These are phyloP conservation scores for Linum lewisii DNA, from an alignment of 345 rosid genomes.

Conservation along the genomic window DNA sequence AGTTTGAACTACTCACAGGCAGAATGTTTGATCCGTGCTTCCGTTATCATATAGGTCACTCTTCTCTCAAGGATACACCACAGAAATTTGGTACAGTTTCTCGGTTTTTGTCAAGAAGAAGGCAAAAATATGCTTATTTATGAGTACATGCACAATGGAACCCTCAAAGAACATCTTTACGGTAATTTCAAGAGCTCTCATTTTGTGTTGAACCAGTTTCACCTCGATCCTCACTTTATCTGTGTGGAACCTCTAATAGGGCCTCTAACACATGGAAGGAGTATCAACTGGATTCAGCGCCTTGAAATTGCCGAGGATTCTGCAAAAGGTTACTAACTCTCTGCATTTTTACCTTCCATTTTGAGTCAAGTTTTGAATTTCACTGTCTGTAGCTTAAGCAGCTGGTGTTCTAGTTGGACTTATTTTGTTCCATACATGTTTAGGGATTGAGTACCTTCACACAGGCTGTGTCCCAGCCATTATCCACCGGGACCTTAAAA, in stretches of 20 bases:
- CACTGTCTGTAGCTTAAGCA: constrained; percentile 1
- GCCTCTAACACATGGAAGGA: constrained; percentile 43
- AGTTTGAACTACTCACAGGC: background rate
- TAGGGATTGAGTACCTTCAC: constrained; percentile 97
- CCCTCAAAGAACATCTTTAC: constrained; percentile 96
- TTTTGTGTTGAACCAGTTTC: constrained; percentile 1
- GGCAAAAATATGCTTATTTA: constrained; percentile 81
- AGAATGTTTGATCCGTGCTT: constrained; percentile 5
- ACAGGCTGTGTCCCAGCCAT: constrained; percentile 93
- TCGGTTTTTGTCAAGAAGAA: constrained; percentile 93
- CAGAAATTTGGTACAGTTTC: constrained; percentile 91
- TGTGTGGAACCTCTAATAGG: constrained; percentile 27
- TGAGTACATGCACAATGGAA: constrained; percentile 95
- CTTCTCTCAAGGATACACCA: constrained; percentile 99
- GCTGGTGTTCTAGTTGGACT: constrained; percentile 8
- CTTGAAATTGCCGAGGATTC: constrained; percentile 97
- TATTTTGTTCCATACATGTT: constrained; percentile 12
- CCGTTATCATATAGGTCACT: constrained; percentile 45
- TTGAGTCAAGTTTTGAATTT: background rate
- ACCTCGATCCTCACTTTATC: constrained; percentile 7
- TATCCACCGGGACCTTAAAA: constrained; percentile 92
- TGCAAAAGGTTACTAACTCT: constrained; percentile 51
- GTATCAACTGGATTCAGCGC: constrained; percentile 82
- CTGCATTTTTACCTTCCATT: background rate
- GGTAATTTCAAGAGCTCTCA: constrained; percentile 34